Conservation (phyloP, 169 alveolate genomes). For the Pseudocohnilembus persalinus region DNA sequence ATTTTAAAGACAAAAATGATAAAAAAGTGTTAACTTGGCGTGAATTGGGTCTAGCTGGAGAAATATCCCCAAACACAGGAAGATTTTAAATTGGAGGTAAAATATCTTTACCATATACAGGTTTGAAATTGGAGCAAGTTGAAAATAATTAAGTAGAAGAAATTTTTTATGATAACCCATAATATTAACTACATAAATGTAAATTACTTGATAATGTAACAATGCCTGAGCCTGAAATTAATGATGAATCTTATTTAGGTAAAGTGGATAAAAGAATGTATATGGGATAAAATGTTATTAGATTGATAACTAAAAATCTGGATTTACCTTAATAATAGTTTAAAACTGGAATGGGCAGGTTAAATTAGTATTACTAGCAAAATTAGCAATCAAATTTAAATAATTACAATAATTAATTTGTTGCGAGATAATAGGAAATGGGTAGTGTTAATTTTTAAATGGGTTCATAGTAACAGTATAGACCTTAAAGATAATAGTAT, state of each 20-base stretch:
- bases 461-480: too few relatives aligned
- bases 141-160: neutral
- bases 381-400: too few relatives aligned
- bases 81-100: neutral
- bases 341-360: neutral
- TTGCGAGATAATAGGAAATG: neutral
- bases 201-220: neutral
- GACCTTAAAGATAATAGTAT: too few relatives aligned
- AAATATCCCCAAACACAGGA: neutral
- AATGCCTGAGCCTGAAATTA: neutral
- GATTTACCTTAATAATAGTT: neutral
- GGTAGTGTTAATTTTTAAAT: neutral
- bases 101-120: neutral
- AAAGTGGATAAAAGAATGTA: neutral
- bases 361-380: too few relatives aligned
- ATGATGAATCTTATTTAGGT: neutral
- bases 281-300: neutral
- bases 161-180: neutral
- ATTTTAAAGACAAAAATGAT: neutral
- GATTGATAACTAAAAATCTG: neutral
- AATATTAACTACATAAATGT: neutral
- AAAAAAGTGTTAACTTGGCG: too few relatives aligned
- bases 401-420: neutral
- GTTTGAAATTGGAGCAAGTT: neutral
- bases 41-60: neutral